Evolutionary conservation across 805 yeast species (phyloP), one percentile per base, ranked within the genome.

Genomic region (Peterozyma xylosa): DNA sequence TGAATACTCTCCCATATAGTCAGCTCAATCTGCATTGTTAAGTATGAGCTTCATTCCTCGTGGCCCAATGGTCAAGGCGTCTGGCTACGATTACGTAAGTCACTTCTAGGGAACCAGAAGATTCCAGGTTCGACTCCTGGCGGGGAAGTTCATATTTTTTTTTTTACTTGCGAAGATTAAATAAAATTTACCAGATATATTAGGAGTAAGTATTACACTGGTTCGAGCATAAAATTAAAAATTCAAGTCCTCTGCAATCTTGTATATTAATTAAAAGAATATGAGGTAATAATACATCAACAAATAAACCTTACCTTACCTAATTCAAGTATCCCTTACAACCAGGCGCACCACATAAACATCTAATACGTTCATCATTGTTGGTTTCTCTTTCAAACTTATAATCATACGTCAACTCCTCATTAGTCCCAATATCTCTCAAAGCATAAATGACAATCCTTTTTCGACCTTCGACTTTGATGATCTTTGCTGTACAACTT

Each of bases 401-500:
- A 61, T 93, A 93, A 62, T 93, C 98, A 55, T 93, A 93, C 0
- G 99, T 93, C 55, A 93, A 70, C 58, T 93, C 99, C 58, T 84
- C 95, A 61, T 88, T 87, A 5, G 93, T 85, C 3, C 72, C 86
- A 46, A 93, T 83, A 58, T 91, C 96, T 39, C 95, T 68, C 50
- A 87, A 67, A 0, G 99, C 97, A 62, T 91, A 93, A 30, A 93
- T 89, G 42, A 90, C 98, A 67, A 93, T 91, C 60, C 98, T 74
- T 64, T 87, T 88, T 55, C 77, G 82, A 3, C 97, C 97, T 47
- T 89, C 97, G 35, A 89, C 97, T 60, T 88, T 88, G 55, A 90
- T 90, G 56, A 93, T 89, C 58, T 90, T 91, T 1, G 99, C 98
- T 0, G 96, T 89, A 65, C 99, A 93, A 52, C 96, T 89, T 1